Base-by-base conservation (phyloP, 2,329 filamentous ascomycete genomes). In the Sporothrix variecibatus region DNA sequence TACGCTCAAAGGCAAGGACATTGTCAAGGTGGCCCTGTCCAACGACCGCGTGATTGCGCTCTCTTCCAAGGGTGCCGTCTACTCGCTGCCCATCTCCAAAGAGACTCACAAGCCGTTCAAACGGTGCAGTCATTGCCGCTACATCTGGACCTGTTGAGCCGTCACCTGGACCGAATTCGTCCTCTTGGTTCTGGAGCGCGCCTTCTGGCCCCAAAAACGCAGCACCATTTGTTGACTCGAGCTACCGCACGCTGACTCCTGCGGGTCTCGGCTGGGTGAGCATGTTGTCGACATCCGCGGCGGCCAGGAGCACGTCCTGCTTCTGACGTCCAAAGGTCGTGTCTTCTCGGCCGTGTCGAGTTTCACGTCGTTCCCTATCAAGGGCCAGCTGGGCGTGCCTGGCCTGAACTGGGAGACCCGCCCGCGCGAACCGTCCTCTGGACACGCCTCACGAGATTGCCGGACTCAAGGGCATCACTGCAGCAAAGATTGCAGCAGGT, bases 311-410 rank as follows among this genome's bases (percentile, higher is more conserved):
- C 95, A 98, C 81, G 93, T 92, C 43, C 87, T 98, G 0, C 86
- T 99, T 69, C 87, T 98, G 75, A 98, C 95, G 0, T 94, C 90
- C 65, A 89, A 88, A 71, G 96, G 96, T 0, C 93, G 95, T 56
- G 88, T 98, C 46, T 98, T 97, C 82, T 93, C 95, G 2, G 91
- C 93, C n/a, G 95, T 94, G 1, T 91, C 94, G 2, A 94, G 93
- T 76, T 91, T 91, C 23, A 88, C 92, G 73, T 87, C 90, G 71
- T 98, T 93, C 80, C 96, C 96, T 0, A 88, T 89, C 2, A 91
- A 89, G 79, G 96, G 96, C 6, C 95, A 99, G 82, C 88, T 98
- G 69, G 96, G 96, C 65, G 86, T 98, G 31, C 92, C 94, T 0
- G 94, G 94, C 0, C 83, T 98, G 62, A 92, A 88, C 17, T 98